Evolutionary conservation across 1,284 basidiomycete genomes (phyloP), one percentile per base, ranked within the genome.

Genomic region (Boletus austroedulis): DNA sequence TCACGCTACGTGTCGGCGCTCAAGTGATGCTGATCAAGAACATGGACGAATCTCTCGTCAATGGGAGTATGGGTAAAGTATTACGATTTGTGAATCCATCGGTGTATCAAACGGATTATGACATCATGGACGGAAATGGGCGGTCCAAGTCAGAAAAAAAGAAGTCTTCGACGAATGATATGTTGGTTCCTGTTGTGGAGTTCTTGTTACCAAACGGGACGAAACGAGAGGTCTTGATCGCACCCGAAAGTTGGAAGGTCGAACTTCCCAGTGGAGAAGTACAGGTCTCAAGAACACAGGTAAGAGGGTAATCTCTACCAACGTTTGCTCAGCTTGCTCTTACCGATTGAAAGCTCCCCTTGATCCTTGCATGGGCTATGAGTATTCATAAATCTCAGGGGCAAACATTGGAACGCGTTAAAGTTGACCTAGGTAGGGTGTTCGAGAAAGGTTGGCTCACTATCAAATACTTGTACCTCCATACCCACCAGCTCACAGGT

Each of bases 331-430:
- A 8, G 15, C 26, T 7, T 48, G 53, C 48, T 8, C 54, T 58
- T 21, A 61, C 23, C 2, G 44, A 12, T 3, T 51, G 41, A 47
- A 23, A 64, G 89, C 73, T 94, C 2, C 92, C 91, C 0, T 75
- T 95, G 34, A 93, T 95, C 58, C 81, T 94, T n/a, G 84, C 92
- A 0, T 95, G 92, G 92, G 92, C 93, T 0, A 92, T 94, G 87
- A 94, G 91, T 53, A 97, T 97, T 54, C 95, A 98, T 73, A 97
- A 98, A 74, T 90, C 90, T 34, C 94, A 95, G 72, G 93, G 93
- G 3, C 93, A 95, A 74, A 95, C 91, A 0, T 78, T 96, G 21
- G 88, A 94, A 56, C 82, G 90, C 24, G 92, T 96, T 55, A 92
- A 87, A 72, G 85, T 94, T 43, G 91, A 94, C 68, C 76, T 94